Conservation (phyloP, 108 stramenopile genomes). For the Aurantiochytrium sp. region DNA sequence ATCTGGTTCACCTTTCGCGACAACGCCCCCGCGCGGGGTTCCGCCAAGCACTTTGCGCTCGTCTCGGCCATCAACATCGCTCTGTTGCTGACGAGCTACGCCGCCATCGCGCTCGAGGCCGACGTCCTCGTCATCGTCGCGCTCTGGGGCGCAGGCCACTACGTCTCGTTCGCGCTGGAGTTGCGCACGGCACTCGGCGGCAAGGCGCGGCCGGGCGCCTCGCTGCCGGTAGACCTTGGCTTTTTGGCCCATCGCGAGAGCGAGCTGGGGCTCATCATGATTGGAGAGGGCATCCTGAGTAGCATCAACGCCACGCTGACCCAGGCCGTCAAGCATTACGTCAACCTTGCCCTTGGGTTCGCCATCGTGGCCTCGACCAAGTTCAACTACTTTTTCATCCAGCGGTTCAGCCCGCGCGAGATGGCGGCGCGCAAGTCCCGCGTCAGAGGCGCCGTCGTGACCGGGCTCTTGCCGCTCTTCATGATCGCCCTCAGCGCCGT, state of each 20-base stretch:
- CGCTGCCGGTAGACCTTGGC: neutral
- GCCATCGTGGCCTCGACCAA: neutral
- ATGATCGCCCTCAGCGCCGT: neutral
- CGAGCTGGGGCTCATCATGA: constrained; percentile 23
- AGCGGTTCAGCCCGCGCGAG: neutral
- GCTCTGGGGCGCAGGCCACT: neutral
- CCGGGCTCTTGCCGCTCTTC: neutral
- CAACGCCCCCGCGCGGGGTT: neutral
- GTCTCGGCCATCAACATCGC: neutral
- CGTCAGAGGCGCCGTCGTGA: neutral
- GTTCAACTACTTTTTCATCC: neutral
- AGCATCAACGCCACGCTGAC: neutral
- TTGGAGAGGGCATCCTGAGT: neutral
- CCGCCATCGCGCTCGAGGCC: neutral
- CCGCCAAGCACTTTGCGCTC: neutral
- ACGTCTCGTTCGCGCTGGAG: neutral
- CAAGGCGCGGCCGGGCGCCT: neutral
- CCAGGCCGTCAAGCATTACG: neutral
- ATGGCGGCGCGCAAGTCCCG: neutral
- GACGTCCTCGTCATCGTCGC: neutral
- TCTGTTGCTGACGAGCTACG: neutral
- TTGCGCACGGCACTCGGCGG: neutral
- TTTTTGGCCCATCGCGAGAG: constrained; percentile 6
- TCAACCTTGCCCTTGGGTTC: neutral
- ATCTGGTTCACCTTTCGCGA: neutral